Evolutionary conservation across 257 asterid species (phyloP).

Genomic region (Fraxinus cuspidata): DNA sequence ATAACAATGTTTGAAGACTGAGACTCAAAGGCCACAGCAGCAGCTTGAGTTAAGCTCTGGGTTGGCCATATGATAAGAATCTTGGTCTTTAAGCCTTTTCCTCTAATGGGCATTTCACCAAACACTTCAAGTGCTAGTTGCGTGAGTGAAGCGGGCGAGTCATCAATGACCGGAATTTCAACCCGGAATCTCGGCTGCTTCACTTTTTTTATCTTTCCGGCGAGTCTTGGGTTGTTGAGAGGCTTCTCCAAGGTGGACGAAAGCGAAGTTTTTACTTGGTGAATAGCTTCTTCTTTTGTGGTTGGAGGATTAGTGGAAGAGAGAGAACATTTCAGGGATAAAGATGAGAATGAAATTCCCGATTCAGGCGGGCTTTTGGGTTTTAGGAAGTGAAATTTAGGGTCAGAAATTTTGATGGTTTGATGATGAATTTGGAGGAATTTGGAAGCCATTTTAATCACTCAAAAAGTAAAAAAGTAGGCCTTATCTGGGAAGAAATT

Average conservation of each 20-base stretch:
- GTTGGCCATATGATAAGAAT: constrained; percentile 65
- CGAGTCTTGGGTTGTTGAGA: constrained; percentile 74
- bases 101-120: constrained; percentile 59
- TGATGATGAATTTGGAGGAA: no score
- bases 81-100: constrained; percentile 55
- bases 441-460: no score
- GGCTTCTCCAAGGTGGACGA: constrained; percentile 70
- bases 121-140: constrained; percentile 71
- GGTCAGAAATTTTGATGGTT: no score
- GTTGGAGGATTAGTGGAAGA: constrained; percentile 74
- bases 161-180: constrained; percentile 79
- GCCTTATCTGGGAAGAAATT: no score
- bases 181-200: constrained; percentile 84
- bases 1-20: constrained; percentile 41
- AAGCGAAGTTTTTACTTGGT: constrained; percentile 80
- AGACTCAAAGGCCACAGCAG: constrained; percentile 47
- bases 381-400: constrained; percentile 11
- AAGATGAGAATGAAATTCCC: constrained; percentile 23
- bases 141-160: constrained; percentile 61
- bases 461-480: no score
- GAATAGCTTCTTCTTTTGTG: constrained; percentile 76
- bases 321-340: constrained; percentile 38
- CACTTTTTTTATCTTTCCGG: constrained; percentile 75
- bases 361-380: constrained; percentile 29
- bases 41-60: constrained; percentile 46